A percentile compares a stretch with the other conserved stretches of the same genome.
phyloP scores from a whole-genome alignment of 345 rosid genomes.

The Microcos paniculata region DNA sequence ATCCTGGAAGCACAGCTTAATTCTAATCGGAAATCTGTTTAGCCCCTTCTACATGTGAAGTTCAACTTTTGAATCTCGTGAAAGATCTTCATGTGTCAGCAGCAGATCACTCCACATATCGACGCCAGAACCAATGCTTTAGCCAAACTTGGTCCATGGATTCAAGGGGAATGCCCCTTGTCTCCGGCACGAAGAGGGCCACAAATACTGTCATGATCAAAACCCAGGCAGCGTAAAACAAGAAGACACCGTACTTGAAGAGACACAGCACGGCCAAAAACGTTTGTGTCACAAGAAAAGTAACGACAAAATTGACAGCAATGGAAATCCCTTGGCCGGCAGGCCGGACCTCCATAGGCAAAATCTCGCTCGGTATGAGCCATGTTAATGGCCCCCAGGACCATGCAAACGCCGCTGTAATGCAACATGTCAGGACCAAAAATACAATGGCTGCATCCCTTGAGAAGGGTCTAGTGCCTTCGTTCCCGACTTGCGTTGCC shows the following conservation, averaged over 20 bases:
- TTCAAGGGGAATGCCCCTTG: constrained; percentile 37
- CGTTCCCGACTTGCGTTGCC: constrained; percentile 1
- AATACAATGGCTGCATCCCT: constrained; percentile 21
- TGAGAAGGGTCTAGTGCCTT: constrained; percentile 13
- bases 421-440: constrained; percentile 19
- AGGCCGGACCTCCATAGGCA: constrained; percentile 39
- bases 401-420: constrained; percentile 26
- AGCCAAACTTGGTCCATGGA: constrained; percentile 32
- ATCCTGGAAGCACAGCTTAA: too few relatives aligned
- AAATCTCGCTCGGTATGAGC: constrained; percentile 39
- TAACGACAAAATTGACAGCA: constrained; percentile 25
- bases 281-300: constrained; percentile 29
- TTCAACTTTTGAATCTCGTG: not conserved
- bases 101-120: not conserved
- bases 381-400: constrained; percentile 41
- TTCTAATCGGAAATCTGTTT: too few relatives aligned
- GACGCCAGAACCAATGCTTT: constrained; percentile 26
- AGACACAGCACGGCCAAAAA: constrained; percentile 24
- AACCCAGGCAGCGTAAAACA: constrained; percentile 30
- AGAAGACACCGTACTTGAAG: constrained; percentile 27
- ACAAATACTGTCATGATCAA: constrained; percentile 32
- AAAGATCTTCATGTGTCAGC: not conserved
- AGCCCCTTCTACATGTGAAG: not conserved
- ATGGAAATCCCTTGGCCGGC: constrained; percentile 38
- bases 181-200: constrained; percentile 37